Conservation (phyloP, 2,329 filamentous ascomycete species). For the Aspergillus phoenicis region DNA sequence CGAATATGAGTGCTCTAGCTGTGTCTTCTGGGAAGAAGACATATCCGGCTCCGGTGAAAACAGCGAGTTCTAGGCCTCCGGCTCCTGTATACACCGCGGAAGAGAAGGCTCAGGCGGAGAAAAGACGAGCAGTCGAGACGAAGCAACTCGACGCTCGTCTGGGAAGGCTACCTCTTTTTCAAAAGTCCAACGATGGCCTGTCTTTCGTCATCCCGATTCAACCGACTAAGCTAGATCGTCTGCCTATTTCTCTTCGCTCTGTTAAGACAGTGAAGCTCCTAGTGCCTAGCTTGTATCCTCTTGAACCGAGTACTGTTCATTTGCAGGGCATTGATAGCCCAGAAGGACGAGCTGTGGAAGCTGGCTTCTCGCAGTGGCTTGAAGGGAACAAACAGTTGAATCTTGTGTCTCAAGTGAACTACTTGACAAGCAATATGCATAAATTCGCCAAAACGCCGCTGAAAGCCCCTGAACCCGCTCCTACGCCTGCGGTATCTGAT, state of each 20-base stretch:
- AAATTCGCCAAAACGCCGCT: slow-evolving; percentile 61
- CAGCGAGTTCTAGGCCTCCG: slow-evolving; percentile 22
- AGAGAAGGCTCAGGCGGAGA: slow-evolving; percentile 64
- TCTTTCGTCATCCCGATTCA: slow-evolving; percentile 72
- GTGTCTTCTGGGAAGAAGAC: background rate
- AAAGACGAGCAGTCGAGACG: slow-evolving; percentile 65
- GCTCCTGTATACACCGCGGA: slow-evolving; percentile 59
- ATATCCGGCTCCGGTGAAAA: background rate
- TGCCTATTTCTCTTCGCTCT: slow-evolving; percentile 63
- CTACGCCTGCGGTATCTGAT: slow-evolving; percentile 14
- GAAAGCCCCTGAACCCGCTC: slow-evolving; percentile 21
- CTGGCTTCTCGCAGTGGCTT: slow-evolving; percentile 64
- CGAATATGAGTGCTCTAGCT: slow-evolving; percentile 12
- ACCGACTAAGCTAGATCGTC: slow-evolving; percentile 60
- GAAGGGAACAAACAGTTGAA: slow-evolving; percentile 61
- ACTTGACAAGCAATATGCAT: slow-evolving; percentile 71
- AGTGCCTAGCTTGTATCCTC: slow-evolving; percentile 71
- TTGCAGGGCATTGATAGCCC: slow-evolving; percentile 64
- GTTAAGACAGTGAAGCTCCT: slow-evolving; percentile 68
- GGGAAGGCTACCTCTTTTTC: slow-evolving; percentile 66
- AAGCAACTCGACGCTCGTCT: slow-evolving; percentile 76
- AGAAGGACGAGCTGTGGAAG: slow-evolving; percentile 66
- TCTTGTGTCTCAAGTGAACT: slow-evolving; percentile 75
- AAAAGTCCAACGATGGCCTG: slow-evolving; percentile 69
- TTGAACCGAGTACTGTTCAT: slow-evolving; percentile 67